Evolutionary conservation across 176 grass and related monocot genomes (phyloP), one percentile per base, ranked within the genome.

Genomic region (Pharus latifolius): DNA sequence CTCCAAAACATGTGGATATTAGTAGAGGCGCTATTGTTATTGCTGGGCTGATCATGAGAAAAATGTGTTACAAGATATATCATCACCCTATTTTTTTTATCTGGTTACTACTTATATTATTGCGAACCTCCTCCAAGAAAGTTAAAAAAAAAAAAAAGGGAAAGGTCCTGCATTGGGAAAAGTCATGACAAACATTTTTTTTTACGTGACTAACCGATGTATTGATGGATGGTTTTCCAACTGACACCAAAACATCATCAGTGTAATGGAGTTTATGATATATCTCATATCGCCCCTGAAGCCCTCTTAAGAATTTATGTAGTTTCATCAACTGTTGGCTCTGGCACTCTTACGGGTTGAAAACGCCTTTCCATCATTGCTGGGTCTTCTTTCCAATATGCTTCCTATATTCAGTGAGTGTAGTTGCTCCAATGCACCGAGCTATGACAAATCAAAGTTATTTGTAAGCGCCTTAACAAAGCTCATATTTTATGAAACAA

Each of bases 371-470:
- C 94, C 32, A 98, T n/a, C n/a, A n/a, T 72, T 70, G 94, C 94
- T 48, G 94, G 89, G 46, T 98, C 89, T 78, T 93, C n/a, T n/a
- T 98, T 78, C 93, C 89, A 70, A 98, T 80, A 72, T 93, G 89
- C 66, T 93, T 98, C 30, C 94, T 83, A 52, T 98, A 98, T 67
- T 98, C 94, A 76, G 90, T 89, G 45, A 93, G 78, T 35, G 94
- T 98, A 49, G 94, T 98, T 30, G 94, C 94, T 59, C 89, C 94
- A 28, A 97, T 97, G 66, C 89, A 93, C 89, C 92, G 77, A 56
- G 70, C 63, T 55, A 56, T 45, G 75, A 49, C 4, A 58, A 14
- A 56, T 59, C 15, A 62, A 47, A 77, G 10, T 20, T 58, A 19
- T 56, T 20, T 14, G 3, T 81, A 32, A n/a, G n/a, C n/a, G n/a